Percentiles rank a stretch among this genome's conserved stretches.
Conservation (phyloP, 23 red algal species). For the Chondrus crispus region DNA sequence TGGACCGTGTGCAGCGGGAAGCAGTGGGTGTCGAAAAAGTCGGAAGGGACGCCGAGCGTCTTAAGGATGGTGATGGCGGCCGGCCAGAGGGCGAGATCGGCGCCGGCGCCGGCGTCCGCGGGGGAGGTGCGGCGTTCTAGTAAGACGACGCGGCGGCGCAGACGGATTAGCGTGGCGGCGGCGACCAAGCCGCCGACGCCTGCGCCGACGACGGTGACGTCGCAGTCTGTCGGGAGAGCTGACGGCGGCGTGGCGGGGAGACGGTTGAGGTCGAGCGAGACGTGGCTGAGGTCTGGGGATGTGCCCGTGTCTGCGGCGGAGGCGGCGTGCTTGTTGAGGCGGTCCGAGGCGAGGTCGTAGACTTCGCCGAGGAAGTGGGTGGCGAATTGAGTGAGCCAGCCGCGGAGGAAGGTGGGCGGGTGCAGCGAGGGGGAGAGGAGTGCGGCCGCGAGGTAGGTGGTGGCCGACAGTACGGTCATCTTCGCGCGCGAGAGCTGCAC, state of each 20-base stretch:
- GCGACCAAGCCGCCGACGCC: slow-evolving; percentile 58
- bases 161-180: slow-evolving; percentile 5
- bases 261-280: background rate
- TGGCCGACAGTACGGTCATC: slow-evolving; percentile 67
- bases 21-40: slow-evolving; percentile 24
- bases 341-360: slow-evolving; percentile 52
- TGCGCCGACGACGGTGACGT: slow-evolving; percentile 50
- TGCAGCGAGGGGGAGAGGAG: slow-evolving; percentile 7
- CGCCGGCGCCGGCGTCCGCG: slow-evolving; percentile 16
- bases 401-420: slow-evolving; percentile 35
- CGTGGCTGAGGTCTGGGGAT: slow-evolving; percentile 38
- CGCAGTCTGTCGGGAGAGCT: background rate
- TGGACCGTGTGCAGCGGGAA: slow-evolving; percentile 38
- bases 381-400: slow-evolving; percentile 47
- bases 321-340: slow-evolving; percentile 37
- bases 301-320: slow-evolving; percentile 42
- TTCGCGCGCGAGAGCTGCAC: slow-evolving; percentile 23
- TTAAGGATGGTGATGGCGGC: slow-evolving; percentile 28
- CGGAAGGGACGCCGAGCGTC: slow-evolving; percentile 6
- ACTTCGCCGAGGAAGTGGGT: slow-evolving; percentile 64
- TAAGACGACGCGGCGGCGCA: slow-evolving; percentile 26
- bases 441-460: slow-evolving; percentile 49
- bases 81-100: slow-evolving; percentile 69
- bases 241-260: background rate
- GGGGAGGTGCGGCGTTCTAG: slow-evolving; percentile 31